Evolutionary conservation across 208 protist species (phyloP).

Genomic region (Crithidia sp.): DNA sequence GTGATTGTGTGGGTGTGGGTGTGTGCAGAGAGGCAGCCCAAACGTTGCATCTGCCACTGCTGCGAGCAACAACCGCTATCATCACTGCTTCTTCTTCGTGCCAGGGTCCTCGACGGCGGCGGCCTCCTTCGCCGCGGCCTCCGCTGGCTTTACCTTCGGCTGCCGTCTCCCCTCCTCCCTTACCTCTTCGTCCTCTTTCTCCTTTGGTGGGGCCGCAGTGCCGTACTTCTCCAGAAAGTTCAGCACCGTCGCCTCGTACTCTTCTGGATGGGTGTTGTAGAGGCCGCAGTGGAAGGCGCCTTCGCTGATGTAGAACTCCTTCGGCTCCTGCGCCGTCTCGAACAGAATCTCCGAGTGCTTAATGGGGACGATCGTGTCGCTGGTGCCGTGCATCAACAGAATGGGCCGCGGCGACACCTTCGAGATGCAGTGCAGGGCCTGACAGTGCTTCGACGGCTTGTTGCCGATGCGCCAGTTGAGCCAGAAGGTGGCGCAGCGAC

Average conservation of each 20-base stretch:
- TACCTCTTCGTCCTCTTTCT: constrained; percentile 12
- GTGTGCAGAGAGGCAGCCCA: no score
- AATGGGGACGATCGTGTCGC: constrained; percentile 84
- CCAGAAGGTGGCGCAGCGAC: constrained; percentile 68
- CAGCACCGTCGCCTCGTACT: constrained; percentile 77
- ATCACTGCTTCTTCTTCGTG: constrained; percentile 17
- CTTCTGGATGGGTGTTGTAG: constrained; percentile 85
- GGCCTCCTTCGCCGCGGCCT: not conserved
- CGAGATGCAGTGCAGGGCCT: constrained; percentile 85
- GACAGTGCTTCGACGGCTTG: constrained; percentile 82
- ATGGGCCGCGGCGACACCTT: constrained; percentile 80
- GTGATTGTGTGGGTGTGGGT: no score
- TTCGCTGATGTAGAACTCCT: constrained; percentile 88
- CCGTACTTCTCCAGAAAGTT: constrained; percentile 60
- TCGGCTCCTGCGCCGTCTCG: constrained; percentile 80
- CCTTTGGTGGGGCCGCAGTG: constrained; percentile 1
- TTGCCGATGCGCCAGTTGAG: constrained; percentile 89
- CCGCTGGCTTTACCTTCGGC: not conserved
- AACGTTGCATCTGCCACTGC: not conserved
- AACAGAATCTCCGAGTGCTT: constrained; percentile 85
- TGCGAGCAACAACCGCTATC: not conserved
- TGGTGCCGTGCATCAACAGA: constrained; percentile 91
- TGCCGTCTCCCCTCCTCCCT: not conserved
- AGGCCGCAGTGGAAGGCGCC: constrained; percentile 90
- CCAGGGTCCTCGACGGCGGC: not conserved